Evolutionary conservation across 768 basidiomycete species (phyloP).

Genomic region (Astraeus odoratus): DNA sequence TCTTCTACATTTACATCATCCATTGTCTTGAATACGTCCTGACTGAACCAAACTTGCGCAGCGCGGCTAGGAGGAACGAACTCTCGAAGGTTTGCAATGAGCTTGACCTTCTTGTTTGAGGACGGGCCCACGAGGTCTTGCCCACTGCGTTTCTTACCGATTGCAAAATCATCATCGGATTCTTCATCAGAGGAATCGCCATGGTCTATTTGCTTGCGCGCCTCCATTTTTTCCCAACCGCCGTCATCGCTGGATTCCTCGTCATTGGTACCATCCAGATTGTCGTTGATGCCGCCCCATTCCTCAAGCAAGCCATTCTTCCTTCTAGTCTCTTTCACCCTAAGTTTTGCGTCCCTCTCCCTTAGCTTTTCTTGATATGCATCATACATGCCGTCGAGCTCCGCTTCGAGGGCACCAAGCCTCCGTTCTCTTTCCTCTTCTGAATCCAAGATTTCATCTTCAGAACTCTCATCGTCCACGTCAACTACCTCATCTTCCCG

Average conservation of each 20-base stretch:
- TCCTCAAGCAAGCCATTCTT: slow-evolving; percentile 70
- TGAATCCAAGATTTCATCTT: slow-evolving; percentile 44
- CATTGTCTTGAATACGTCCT: slow-evolving; percentile 72
- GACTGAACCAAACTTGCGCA: slow-evolving; percentile 92
- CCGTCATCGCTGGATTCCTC: slow-evolving; percentile 41
- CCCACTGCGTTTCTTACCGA: slow-evolving; percentile 38
- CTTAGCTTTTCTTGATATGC: slow-evolving; percentile 73
- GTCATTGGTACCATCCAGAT: slow-evolving; percentile 32
- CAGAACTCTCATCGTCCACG: slow-evolving; percentile 23
- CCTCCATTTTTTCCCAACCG: slow-evolving; percentile 65
- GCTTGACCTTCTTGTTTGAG: slow-evolving; percentile 43
- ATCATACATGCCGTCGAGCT: slow-evolving; percentile 85
- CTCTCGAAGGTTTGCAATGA: slow-evolving; percentile 43
- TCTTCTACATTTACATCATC: slow-evolving; percentile 27
- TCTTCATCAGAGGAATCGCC: slow-evolving; percentile 48
- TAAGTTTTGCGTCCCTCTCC: slow-evolving; percentile 84
- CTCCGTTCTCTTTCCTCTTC: slow-evolving; percentile 68
- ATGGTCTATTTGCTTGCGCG: slow-evolving; percentile 42
- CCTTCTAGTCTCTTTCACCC: slow-evolving; percentile 68
- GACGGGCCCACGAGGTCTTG: slow-evolving; percentile 14
- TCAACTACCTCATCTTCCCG: slow-evolving; percentile 35
- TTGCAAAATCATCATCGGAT: slow-evolving; percentile 29
- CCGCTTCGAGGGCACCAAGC: slow-evolving; percentile 63
- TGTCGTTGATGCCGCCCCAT: slow-evolving; percentile 69
- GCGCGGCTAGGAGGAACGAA: slow-evolving; percentile 38